These are phyloP conservation scores for Trichoderma sp. DNA, from an alignment of 2,329 filamentous ascomycete species.

Conservation along the genomic window DNA sequence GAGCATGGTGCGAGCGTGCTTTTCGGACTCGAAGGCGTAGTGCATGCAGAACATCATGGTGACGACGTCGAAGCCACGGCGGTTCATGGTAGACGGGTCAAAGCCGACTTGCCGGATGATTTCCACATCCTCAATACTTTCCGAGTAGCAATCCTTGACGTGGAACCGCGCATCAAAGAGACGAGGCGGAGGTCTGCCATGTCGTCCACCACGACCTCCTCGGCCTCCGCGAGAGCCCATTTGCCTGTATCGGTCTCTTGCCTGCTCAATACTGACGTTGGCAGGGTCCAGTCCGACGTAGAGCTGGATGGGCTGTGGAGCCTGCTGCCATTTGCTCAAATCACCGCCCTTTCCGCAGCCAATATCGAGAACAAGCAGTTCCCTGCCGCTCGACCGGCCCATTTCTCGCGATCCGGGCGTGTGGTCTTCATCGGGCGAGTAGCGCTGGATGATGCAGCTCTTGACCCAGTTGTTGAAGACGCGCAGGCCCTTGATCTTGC, in stretches of 20 bases:
- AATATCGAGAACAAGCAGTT: conserved; percentile 83
- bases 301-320: conserved; percentile 83
- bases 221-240: conserved; percentile 63
- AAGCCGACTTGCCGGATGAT: conserved; percentile 87
- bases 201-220: conserved; percentile 52
- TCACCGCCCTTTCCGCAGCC: conserved; percentile 97
- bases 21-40: conserved; percentile 93
- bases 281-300: conserved; percentile 95
- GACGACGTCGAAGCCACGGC: conserved; percentile 89
- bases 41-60: conserved; percentile 99
- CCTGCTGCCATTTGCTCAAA: conserved; percentile 91
- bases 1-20: conserved; percentile 87
- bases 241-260: conserved; percentile 74
- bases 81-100: conserved; percentile 68
- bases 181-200: conserved; percentile 49
- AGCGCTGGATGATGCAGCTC: conserved; percentile 95
- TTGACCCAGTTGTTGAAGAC: conserved; percentile 99
- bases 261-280: conserved; percentile 87
- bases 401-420: conserved; percentile 57
- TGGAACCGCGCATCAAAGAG: conserved; percentile 85
- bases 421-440: conserved; percentile 77
- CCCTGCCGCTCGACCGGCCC: conserved; percentile 52
- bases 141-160: conserved; percentile 88
- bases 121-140: conserved; percentile 75
- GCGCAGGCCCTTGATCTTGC: conserved; percentile 88